Percentiles rank a stretch among this genome's conserved stretches.
These are phyloP conservation scores for Funneliformis caledonium DNA, from an alignment of 371 early-diverging fungal species.

Conservation along the genomic window DNA sequence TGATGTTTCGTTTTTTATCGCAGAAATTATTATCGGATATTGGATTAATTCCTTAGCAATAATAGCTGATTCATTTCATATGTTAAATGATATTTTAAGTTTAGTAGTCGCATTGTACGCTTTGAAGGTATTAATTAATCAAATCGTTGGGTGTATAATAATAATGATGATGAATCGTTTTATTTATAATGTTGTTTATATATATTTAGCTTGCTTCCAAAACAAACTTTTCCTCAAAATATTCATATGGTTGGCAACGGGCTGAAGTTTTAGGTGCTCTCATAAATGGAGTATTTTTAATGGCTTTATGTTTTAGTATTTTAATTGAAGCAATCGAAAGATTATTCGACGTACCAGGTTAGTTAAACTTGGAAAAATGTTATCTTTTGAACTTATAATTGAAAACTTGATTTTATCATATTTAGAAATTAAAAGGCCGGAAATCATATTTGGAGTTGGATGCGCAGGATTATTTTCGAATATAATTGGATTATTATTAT, in stretches of 20 bases:
- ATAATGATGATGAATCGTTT: not conserved
- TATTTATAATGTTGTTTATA: constrained; percentile 16
- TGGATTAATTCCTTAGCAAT: constrained; percentile 80
- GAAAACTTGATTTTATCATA: not conserved
- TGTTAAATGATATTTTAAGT: constrained; percentile 85
- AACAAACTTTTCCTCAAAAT: constrained; percentile 61
- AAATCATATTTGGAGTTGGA: constrained; percentile 82
- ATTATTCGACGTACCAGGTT: constrained; percentile 68
- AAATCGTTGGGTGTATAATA: not conserved
- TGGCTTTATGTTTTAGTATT: constrained; percentile 90
- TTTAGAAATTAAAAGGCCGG: constrained; percentile 70
- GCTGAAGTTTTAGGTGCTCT: constrained; percentile 93
- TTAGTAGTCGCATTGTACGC: constrained; percentile 88
- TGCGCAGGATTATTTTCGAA: constrained; percentile 84
- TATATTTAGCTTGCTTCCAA: constrained; percentile 48
- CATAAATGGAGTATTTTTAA: constrained; percentile 85
- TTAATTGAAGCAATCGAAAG: constrained; percentile 88
- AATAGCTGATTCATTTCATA: constrained; percentile 94
- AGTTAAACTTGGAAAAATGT: not conserved
- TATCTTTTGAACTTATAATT: not conserved
- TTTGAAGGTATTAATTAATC: constrained; percentile 58
- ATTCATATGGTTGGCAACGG: constrained; percentile 90
- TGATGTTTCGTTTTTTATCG: constrained; percentile 71
- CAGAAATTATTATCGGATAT: constrained; percentile 82
- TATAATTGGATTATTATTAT: constrained; percentile 79